Evolutionary conservation across 1,284 basidiomycete genomes (phyloP), one percentile per base, ranked within the genome.

Genomic region (Cryptococcus sp.): DNA sequence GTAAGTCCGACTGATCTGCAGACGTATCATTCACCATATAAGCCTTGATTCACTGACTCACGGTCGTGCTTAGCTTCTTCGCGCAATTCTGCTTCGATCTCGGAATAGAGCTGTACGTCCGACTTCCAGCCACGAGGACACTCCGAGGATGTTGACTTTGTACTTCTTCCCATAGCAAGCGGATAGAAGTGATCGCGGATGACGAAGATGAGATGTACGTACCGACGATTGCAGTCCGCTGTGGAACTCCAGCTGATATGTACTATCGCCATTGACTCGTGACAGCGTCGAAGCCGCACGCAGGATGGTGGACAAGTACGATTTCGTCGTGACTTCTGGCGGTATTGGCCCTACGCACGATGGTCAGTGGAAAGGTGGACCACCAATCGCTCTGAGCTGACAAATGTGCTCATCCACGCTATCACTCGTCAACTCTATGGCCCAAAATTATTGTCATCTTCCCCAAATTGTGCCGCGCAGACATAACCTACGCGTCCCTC

Each of bases 181-280:
- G 88, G 41, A 86, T 96, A 70, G 92, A 97, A 70, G 92, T 97
- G 52, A 89, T 98, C 52, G 82, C 94, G 1, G 94, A 97, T 71
- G 88, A 93, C 54, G 89, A 93, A 71, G 85, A 86, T 11, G 88
- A 93, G 73, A 97, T 96, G 90, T 91, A 70, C 65, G 87, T 47
- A 11, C 15, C 15, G 13, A n/a, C 17, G 6, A 27, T 3, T 50
- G 17, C 16, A 15, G 27, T 38, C 48, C n/a, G n/a, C 3, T 8
- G 8, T 13, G 30, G 10, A 13, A n/a, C n/a, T 35, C 8, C n/a
- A 38, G 35, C 23, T 15, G 15, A 50, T 50, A 30, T 22, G 6
- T 43, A 10, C 15, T 16, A 19, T 4, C 23, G 15, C 19, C 13
- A 15, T 22, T 39, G 8, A 4, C 13, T 8, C 40, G 47, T 55